Base-by-base conservation (phyloP, 108 stramenopile genomes). In the Parmales sp. region DNA sequence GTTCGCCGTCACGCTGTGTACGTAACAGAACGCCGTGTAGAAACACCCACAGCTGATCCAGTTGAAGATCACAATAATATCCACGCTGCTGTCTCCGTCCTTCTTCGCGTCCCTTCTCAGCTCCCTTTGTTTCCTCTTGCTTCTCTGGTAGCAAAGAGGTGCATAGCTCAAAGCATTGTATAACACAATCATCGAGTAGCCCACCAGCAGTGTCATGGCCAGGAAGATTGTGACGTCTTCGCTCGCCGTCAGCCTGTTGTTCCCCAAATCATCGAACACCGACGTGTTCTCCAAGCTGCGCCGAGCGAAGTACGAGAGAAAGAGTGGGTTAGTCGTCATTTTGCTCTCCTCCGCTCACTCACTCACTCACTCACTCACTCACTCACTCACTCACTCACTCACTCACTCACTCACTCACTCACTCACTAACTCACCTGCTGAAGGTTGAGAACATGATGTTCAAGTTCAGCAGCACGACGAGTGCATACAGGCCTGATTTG, bases 381-480 rank as follows among this genome's bases (percentile, higher is more conserved):
- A n/a, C n/a, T n/a, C n/a, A n/a, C n/a, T n/a, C n/a, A n/a, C n/a
- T n/a, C n/a, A n/a, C n/a, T n/a, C n/a, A n/a, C n/a, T n/a, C n/a
- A n/a, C n/a, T n/a, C n/a, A n/a, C n/a, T n/a, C n/a, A n/a, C n/a
- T n/a, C n/a, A n/a, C n/a, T n/a, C n/a, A n/a, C n/a, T n/a, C n/a
- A n/a, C 22, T 48, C 23, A 23, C 23, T 18, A 23, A 23, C 23
- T n/a, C 11, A 50, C 49, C 46, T 34, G 31, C 36, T 11, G 7
- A 60, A 34, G 26, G 54, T 60, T 3, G 8, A 13, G 31, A 60
- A 31, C 54, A 60, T 60, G 54, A 60, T 34, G 0, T 60, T 60
- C 2, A 60, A 6, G 54, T 60, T 60, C 16, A 60, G 54, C 54
- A 60, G 54, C 54, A 60, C 31, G 16, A 60, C 54, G n/a, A 60